A percentile compares a stretch with the other conserved stretches of the same genome.
These are phyloP conservation scores for Neofusicoccum cordaticola DNA, from an alignment of 2,329 filamentous ascomycete species.

Conservation along the genomic window DNA sequence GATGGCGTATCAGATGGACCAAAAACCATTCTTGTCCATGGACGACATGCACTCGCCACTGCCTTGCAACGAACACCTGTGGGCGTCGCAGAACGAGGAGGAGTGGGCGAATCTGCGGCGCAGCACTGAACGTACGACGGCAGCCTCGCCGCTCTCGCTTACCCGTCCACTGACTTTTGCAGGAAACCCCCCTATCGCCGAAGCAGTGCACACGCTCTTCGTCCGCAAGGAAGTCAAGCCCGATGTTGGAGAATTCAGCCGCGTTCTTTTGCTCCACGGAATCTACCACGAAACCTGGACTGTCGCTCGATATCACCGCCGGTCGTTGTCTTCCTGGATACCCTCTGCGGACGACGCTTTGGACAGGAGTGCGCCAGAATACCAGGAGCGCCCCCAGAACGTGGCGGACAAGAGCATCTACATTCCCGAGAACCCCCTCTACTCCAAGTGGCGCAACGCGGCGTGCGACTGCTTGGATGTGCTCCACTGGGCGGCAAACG, in stretches of 20 bases:
- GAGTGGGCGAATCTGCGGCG: constrained; percentile 22
- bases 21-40: constrained; percentile 6
- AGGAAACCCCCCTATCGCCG: constrained; percentile 34
- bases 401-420: neutral
- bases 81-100: constrained; percentile 23
- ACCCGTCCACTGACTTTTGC: neutral
- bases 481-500: constrained; percentile 58
- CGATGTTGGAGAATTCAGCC: constrained; percentile 49
- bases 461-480: constrained; percentile 53
- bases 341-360: constrained; percentile 22
- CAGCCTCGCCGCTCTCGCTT: neutral
- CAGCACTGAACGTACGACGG: neutral
- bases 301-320: constrained; percentile 44
- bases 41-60: constrained; percentile 8
- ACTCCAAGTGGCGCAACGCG: constrained; percentile 49
- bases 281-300: constrained; percentile 52
- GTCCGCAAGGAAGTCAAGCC: constrained; percentile 48
- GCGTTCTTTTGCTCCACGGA: constrained; percentile 50
- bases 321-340: constrained; percentile 42
- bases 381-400: constrained; percentile 36
- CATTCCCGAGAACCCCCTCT: constrained; percentile 46
- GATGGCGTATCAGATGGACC: constrained; percentile 17
- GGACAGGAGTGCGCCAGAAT: constrained; percentile 11
- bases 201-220: constrained; percentile 47
- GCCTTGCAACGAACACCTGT: constrained; percentile 24